These are phyloP conservation scores for Tillandsia leiboldiana DNA, from an alignment of 176 grass and related monocot genomes.

Conservation along the genomic window DNA sequence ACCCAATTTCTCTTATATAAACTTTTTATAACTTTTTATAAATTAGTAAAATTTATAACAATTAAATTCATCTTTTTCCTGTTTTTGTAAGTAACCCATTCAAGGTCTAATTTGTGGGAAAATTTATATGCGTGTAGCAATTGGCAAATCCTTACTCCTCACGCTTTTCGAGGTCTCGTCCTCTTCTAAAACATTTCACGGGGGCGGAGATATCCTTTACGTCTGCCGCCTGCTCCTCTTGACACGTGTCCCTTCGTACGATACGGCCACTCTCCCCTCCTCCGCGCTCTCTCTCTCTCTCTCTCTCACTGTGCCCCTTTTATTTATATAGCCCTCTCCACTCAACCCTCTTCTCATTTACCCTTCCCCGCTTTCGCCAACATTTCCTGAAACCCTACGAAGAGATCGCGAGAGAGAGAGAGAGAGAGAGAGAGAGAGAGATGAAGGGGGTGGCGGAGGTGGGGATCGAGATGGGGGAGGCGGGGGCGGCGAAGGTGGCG, in stretches of 20 bases:
- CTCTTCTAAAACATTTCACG: background rate
- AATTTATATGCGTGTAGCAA: too few relatives aligned
- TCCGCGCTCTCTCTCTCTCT: background rate
- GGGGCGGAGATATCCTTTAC: background rate
- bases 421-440: background rate
- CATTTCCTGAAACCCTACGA: background rate
- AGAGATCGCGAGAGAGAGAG: background rate
- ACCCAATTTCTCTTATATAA: too few relatives aligned
- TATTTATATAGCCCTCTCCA: background rate
- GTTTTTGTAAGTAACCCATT: too few relatives aligned
- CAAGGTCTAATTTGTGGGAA: too few relatives aligned
- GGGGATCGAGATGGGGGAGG: slow-evolving; percentile 48
- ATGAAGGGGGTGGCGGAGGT: slow-evolving; percentile 12
- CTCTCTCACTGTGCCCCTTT: background rate
- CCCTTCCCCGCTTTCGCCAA: background rate
- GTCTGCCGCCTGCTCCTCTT: background rate
- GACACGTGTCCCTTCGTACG: background rate
- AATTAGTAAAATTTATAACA: too few relatives aligned
- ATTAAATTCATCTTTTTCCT: too few relatives aligned
- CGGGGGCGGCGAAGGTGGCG: slow-evolving; percentile 16
- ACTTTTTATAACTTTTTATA: too few relatives aligned
- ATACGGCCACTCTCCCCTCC: background rate
- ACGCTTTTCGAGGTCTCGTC: too few relatives aligned
- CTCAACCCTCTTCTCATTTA: too few relatives aligned
- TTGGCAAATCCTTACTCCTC: too few relatives aligned